A percentile compares a stretch with the other conserved stretches of the same genome.
phyloP scores from a whole-genome alignment of 371 early-diverging fungal genomes.

The Nematocida parisii region DNA sequence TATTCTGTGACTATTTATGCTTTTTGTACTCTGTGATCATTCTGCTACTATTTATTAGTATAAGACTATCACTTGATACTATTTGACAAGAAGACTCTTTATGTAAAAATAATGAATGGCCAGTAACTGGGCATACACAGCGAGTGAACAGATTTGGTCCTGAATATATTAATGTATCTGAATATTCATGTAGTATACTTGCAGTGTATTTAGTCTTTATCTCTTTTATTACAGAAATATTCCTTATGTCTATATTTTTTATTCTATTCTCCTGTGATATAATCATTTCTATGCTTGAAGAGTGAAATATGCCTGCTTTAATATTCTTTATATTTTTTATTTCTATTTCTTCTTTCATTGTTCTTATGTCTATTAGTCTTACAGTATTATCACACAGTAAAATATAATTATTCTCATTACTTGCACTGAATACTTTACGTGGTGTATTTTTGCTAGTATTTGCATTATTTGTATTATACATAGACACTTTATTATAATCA shows the following conservation, averaged over 20 bases:
- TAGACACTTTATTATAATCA: neutral
- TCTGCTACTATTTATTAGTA: neutral
- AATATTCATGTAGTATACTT: constrained; percentile 22
- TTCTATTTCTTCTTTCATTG: constrained; percentile 5
- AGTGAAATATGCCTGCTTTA: constrained; percentile 8
- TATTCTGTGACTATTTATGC: neutral
- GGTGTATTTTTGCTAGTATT: neutral
- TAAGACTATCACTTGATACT: neutral
- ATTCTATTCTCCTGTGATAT: constrained; percentile 4
- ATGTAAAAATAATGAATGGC: neutral
- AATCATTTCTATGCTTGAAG: constrained; percentile 25
- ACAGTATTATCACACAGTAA: neutral
- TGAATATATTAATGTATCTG: constrained; percentile 24
- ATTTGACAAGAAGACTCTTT: neutral
- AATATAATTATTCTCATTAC: constrained; percentile 7
- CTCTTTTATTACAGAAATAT: neutral
- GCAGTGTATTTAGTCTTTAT: constrained; percentile 16
- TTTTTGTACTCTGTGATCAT: neutral
- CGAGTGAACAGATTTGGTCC: constrained; percentile 7
- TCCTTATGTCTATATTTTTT: constrained; percentile 35
- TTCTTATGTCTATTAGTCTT: constrained; percentile 22
- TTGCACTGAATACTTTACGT: neutral
- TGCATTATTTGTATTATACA: neutral
- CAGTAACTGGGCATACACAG: constrained; percentile 38
- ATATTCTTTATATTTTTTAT: neutral